Percentiles rank a stretch among this genome's conserved stretches.
Evolutionary conservation across 2,329 filamentous ascomycete species (phyloP).

Genomic region (Kalmusia sp.): DNA sequence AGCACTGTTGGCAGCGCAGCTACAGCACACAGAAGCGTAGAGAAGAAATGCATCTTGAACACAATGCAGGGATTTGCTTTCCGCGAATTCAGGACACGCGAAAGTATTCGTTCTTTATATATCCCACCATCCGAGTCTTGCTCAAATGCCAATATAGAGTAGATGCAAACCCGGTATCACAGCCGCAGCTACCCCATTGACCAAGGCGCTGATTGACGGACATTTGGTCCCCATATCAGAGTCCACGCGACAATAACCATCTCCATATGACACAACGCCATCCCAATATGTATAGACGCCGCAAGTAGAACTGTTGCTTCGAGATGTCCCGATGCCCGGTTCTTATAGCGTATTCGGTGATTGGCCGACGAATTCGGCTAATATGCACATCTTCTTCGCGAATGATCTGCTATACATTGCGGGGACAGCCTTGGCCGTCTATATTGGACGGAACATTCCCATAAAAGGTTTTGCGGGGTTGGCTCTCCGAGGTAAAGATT

Average conservation of each 20-base stretch:
- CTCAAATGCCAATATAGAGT: slow-evolving; percentile 7
- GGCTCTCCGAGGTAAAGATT: background rate
- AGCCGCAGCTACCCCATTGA: background rate
- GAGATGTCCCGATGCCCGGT: slow-evolving; percentile 7
- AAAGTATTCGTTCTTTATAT: background rate
- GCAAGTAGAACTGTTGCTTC: background rate
- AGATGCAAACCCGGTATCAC: background rate
- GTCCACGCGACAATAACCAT: background rate
- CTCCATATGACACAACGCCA: background rate
- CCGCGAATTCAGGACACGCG: background rate
- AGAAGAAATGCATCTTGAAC: slow-evolving; percentile 25
- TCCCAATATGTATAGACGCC: background rate
- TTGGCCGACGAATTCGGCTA: slow-evolving; percentile 11
- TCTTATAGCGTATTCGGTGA: background rate
- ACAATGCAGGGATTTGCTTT: background rate
- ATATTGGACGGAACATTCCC: slow-evolving; percentile 9
- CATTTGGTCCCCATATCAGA: background rate
- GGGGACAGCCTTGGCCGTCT: slow-evolving; percentile 1
- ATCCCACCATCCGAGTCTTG: background rate
- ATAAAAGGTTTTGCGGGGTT: background rate
- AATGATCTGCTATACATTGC: slow-evolving; percentile 1
- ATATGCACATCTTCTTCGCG: background rate
- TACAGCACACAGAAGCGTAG: slow-evolving; percentile 17
- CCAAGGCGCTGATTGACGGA: slow-evolving; percentile 11
- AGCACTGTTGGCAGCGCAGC: slow-evolving; percentile 26